Evolutionary conservation across 306 rosid species (phyloP).

Genomic region (Mimosa pudica): DNA sequence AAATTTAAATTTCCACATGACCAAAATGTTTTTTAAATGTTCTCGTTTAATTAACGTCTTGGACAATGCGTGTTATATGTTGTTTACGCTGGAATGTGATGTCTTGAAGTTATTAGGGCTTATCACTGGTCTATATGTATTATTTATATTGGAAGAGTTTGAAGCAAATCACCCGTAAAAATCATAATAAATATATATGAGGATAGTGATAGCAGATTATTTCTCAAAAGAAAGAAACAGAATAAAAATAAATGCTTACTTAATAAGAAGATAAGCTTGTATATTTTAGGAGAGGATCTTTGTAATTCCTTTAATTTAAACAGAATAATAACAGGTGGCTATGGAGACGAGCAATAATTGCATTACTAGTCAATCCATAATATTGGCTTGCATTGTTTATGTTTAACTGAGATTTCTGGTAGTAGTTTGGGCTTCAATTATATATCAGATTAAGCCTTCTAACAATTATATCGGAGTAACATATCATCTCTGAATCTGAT

Average conservation of each 20-base stretch:
- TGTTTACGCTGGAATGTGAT: neutral
- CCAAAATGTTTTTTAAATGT: neutral
- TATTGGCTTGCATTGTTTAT: neutral
- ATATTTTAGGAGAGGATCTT: neutral
- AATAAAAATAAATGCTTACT: neutral
- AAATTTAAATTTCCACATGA: neutral
- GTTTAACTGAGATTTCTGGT: neutral
- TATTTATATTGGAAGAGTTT: neutral
- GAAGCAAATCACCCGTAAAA: neutral
- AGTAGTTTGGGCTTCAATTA: neutral
- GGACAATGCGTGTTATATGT: neutral
- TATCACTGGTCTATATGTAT: neutral
- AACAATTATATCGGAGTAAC: neutral
- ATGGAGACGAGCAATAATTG: neutral
- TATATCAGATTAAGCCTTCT: neutral
- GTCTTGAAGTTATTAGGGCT: neutral
- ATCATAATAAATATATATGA: neutral
- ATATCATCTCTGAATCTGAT: neutral
- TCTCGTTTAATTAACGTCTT: neutral
- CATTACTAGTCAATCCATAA: neutral
- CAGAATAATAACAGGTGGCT: neutral
- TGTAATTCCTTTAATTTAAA: neutral
- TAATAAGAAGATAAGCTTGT: too few relatives aligned
- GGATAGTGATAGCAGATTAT: neutral
- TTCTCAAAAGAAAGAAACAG: neutral